These are phyloP conservation scores for Tuber magnatum DNA, from an alignment of 495 filamentous ascomycete genomes.

Conservation along the genomic window DNA sequence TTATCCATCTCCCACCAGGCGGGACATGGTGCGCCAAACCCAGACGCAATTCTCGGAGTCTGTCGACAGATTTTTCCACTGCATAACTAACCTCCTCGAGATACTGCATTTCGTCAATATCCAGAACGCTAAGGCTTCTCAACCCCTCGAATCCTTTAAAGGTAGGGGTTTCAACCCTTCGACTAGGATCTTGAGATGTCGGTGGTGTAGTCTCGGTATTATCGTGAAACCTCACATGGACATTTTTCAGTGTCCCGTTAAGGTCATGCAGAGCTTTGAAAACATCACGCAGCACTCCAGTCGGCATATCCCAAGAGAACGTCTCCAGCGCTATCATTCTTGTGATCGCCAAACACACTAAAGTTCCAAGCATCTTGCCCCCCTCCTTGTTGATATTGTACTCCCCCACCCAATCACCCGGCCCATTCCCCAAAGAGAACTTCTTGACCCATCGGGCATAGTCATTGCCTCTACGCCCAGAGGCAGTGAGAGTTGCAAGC, in stretches of 20 bases:
- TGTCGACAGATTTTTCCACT: slow-evolving; percentile 62
- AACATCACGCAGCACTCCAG: slow-evolving; percentile 76
- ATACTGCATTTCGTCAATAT: slow-evolving; percentile 83
- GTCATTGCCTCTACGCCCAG: slow-evolving; percentile 55
- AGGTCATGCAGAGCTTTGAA: slow-evolving; percentile 63
- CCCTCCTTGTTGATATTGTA: slow-evolving; percentile 83
- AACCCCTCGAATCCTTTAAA: slow-evolving; percentile 78
- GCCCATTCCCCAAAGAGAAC: slow-evolving; percentile 87
- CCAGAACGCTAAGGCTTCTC: slow-evolving; percentile 71
- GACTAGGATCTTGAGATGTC: slow-evolving; percentile 32
- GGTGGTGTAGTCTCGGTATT: slow-evolving; percentile 49
- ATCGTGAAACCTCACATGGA: slow-evolving; percentile 90
- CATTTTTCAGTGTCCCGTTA: slow-evolving; percentile 59
- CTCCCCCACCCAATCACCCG: slow-evolving; percentile 71
- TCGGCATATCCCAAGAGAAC: slow-evolving; percentile 96
- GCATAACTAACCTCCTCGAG: slow-evolving; percentile 81
- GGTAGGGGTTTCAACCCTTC: slow-evolving; percentile 67
- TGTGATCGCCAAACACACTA: slow-evolving; percentile 76
- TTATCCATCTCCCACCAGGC: slow-evolving; percentile 24
- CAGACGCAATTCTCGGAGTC: slow-evolving; percentile 67
- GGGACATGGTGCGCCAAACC: slow-evolving; percentile 60
- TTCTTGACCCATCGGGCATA: slow-evolving; percentile 80
- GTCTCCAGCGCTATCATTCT: slow-evolving; percentile 85
- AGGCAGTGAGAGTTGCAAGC: slow-evolving; percentile 62
- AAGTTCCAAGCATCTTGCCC: slow-evolving; percentile 86